Percentiles rank a stretch among this genome's conserved stretches.
Evolutionary conservation across 192 early-diverging fungal species (phyloP).

Genomic region (Chytriomyces sp.): DNA sequence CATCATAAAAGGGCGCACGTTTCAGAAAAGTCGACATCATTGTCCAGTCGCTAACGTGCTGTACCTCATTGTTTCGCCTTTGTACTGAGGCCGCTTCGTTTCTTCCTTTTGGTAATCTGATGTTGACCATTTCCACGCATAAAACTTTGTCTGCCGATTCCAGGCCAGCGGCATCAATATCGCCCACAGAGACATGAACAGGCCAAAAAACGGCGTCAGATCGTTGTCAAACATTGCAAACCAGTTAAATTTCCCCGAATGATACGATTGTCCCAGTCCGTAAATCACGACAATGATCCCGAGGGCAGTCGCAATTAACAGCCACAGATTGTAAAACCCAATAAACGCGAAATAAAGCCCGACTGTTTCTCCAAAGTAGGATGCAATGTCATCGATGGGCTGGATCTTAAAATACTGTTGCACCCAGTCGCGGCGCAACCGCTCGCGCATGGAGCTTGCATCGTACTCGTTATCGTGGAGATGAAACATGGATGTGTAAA

Average conservation of each 20-base stretch:
- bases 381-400: constrained; percentile 56
- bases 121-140: constrained; percentile 61
- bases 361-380: constrained; percentile 68
- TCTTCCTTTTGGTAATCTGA: constrained; percentile 56
- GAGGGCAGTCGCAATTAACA: constrained; percentile 42
- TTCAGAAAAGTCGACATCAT: not conserved
- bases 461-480: constrained; percentile 58
- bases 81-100: constrained; percentile 59
- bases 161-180: constrained; percentile 48
- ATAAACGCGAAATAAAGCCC: constrained; percentile 70
- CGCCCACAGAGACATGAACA: constrained; percentile 66
- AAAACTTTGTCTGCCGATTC: constrained; percentile 53
- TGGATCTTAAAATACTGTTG: constrained; percentile 40
- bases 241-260: constrained; percentile 39
- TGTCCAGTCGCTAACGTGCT: not conserved
- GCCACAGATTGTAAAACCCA: constrained; percentile 64
- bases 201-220: constrained; percentile 54
- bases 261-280: constrained; percentile 41
- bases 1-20: not conserved
- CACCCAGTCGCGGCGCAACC: constrained; percentile 24
- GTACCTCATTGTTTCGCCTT: constrained; percentile 22
- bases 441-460: constrained; percentile 34
- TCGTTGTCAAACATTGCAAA: constrained; percentile 64
- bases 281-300: constrained; percentile 59
- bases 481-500: constrained; percentile 51